These are phyloP conservation scores for Sporothrix protearum DNA, from an alignment of 2,329 filamentous ascomycete genomes.

Conservation along the genomic window DNA sequence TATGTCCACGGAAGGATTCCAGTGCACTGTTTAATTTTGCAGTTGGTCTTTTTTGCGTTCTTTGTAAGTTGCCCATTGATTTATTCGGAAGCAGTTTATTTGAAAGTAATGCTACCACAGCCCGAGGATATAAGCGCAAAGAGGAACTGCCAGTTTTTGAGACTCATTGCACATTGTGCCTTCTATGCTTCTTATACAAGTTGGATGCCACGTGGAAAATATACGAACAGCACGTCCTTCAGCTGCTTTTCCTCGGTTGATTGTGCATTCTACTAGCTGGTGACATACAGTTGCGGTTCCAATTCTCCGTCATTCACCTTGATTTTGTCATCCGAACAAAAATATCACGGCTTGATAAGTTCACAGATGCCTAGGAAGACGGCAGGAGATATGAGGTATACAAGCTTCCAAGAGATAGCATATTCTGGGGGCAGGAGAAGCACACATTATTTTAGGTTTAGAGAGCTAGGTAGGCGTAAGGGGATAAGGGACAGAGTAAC, in stretches of 20 bases:
- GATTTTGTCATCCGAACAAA: not conserved
- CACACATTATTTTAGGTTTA: too few relatives aligned
- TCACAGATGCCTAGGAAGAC: not conserved
- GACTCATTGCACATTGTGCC: not conserved
- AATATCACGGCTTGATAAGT: not conserved
- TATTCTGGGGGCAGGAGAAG: not conserved
- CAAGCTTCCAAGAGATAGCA: not conserved
- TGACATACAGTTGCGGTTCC: not conserved
- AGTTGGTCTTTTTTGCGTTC: not conserved
- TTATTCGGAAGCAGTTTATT: not conserved
- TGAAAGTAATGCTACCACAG: not conserved
- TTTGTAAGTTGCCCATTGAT: not conserved
- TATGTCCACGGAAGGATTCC: not conserved
- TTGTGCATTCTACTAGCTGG: not conserved
- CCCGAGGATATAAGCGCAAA: not conserved
- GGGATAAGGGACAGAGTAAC: too few relatives aligned
- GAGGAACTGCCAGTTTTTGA: not conserved
- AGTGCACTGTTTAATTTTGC: not conserved
- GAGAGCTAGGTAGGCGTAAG: too few relatives aligned
- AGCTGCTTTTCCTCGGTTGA: not conserved
- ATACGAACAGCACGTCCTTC: not conserved
- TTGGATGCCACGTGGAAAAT: constrained; percentile 1
- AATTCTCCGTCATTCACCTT: not conserved
- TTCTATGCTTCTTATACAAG: not conserved
- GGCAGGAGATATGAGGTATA: not conserved